phyloP scores from a whole-genome alignment of 129 eudicot species.

The Centaurea solstitialis region DNA sequence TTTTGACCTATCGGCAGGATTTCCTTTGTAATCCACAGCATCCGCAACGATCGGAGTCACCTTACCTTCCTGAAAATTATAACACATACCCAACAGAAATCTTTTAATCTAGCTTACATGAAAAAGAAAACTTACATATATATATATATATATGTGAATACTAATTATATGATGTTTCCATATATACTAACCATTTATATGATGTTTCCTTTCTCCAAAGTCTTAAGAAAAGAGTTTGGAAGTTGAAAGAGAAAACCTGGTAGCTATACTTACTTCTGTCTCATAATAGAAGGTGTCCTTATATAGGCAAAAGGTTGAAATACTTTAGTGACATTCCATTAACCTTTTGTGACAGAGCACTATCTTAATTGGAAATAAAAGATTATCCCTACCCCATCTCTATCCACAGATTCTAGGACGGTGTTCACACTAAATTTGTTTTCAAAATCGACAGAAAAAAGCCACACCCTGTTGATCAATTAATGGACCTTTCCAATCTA shows the following conservation, averaged over 20 bases:
- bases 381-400: slow-evolving; percentile 54
- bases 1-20: slow-evolving; percentile 74
- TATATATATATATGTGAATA: neutral
- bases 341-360: slow-evolving; percentile 41
- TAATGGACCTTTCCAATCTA: neutral
- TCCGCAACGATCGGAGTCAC: slow-evolving; percentile 58
- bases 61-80: slow-evolving; percentile 57
- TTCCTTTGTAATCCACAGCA: slow-evolving; percentile 80
- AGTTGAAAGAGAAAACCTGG: slow-evolving; percentile 8
- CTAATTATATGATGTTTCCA: neutral
- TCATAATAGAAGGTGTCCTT: slow-evolving; percentile 28
- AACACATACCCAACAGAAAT: neutral
- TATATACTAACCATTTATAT: slow-evolving; percentile 43
- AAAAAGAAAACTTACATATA: neutral
- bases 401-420: slow-evolving; percentile 42
- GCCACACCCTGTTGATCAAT: neutral
- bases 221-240: slow-evolving; percentile 14
- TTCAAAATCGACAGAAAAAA: neutral
- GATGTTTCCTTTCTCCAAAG: slow-evolving; percentile 5
- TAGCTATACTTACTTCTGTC: neutral
- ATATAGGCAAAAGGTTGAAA: slow-evolving; percentile 57
- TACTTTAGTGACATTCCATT: slow-evolving; percentile 43
- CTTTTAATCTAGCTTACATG: neutral
- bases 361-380: slow-evolving; percentile 29
- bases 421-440: slow-evolving; percentile 8